Evolutionary conservation across 148 eudicot species (phyloP), one percentile per base, ranked within the genome.

Genomic region (Drosera capensis): DNA sequence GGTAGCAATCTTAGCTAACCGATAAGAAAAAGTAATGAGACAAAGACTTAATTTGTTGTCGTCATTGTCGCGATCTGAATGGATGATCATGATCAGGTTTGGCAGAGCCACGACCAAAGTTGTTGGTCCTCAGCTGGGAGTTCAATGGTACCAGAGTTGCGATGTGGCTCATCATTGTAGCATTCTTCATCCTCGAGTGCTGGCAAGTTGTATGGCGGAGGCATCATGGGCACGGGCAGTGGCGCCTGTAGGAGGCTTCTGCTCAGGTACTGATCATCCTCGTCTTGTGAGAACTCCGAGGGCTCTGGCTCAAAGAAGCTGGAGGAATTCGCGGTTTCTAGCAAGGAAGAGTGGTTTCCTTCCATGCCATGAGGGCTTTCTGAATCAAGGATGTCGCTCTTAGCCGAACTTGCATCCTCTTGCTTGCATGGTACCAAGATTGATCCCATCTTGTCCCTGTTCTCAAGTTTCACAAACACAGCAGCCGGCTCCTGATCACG

Each of bases 311-410:
- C 38, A 34, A 34, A 34, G 11, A 34, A 9, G 13, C n/a, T 5
- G 3, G 38, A 34, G n/a, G 38, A 34, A 34, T 4, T 34, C n/a
- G 38, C 38, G 31, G 5, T 28, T 11, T 28, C 14, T 15, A 34
- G 38, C 38, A 34, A 34, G 6, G 13, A 34, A 34, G 14, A 34
- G 13, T 34, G 38, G 38, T 34, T 34, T 11, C 38, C 38, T 11
- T 34, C 38, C 0, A 11, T 11, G 14, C 38, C 11, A 34, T 11
- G 66, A 25, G 80, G 75, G 68, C 80, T 77, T 9, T 77, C 88
- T 0, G 81, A 79, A 46, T 84, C 88, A 4, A 71, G 23, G 18
- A 79, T 56, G 30, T 73, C 88, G 48, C 94, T 79, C 47, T 68
- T 73, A 1, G 68, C 73, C 12, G 94, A 83, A 54, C 54, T 71